A percentile compares a stretch with the other conserved stretches of the same genome.
Conservation (phyloP, 1,139 yeast genomes). For the Casaregolazyma suthepensis region DNA sequence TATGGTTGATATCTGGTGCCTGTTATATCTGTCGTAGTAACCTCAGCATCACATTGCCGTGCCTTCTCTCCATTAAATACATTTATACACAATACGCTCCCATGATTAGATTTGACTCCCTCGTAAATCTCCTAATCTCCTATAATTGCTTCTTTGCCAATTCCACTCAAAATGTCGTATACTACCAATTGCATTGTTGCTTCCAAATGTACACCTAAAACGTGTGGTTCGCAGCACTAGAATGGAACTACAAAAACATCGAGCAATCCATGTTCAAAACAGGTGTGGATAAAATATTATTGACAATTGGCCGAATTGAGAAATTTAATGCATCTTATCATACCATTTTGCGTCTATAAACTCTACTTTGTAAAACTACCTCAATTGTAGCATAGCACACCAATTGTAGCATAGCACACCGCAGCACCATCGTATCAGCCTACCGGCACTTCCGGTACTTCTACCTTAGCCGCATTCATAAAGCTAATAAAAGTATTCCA, state of each 20-base stretch:
- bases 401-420: neutral
- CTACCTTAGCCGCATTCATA: conserved; percentile 31
- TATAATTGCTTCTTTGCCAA: neutral
- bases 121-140: neutral
- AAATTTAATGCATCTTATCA: neutral
- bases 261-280: neutral
- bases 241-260: neutral
- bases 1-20: no score
- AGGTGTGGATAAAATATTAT: no score
- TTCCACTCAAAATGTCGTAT: neutral
- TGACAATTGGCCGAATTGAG: no score
- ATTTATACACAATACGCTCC: neutral
- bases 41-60: no score
- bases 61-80: neutral
- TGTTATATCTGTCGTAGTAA: no score
- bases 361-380: neutral
- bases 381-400: neutral
- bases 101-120: neutral
- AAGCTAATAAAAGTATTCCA: conserved; percentile 81
- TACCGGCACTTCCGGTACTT: neutral
- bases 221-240: neutral
- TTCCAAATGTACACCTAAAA: neutral
- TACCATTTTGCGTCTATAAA: neutral
- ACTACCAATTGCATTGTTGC: neutral
- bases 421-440: neutral